Evolutionary conservation across 345 rosid genomes (phyloP), one percentile per base, ranked within the genome.

Genomic region (Isatis tinctoria): DNA sequence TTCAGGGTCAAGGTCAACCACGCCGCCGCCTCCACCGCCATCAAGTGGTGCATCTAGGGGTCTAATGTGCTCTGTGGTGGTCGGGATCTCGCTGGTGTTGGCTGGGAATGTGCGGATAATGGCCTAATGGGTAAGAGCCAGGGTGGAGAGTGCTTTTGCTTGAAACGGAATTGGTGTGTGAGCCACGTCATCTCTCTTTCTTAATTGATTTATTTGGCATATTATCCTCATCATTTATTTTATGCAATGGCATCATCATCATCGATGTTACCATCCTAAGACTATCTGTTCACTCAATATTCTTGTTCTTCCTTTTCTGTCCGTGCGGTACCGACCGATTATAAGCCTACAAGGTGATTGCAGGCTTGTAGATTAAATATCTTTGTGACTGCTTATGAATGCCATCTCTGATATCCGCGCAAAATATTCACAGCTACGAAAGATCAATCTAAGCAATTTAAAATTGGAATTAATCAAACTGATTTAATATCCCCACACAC

Each of bases 401-500:
- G 44, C 44, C 44, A 6, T 14, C 47, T 48, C 53, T 48, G 18
- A 3, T 48, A 12, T 22, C 11, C 2, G 4, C 26, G 7, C 61
- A 67, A 11, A 51, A 26, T 67, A 24, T 37, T 67, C 27, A 24
- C 13, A 40, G 72, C 17, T 40, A 51, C 14, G 37, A 40, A 41
- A 36, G 40, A 12, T 36, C 13, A 36, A 36, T 36, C 40, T 10
- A 45, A 16, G 4, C 17, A 27, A 17, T 32, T 32, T 32, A 2
- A 6, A 32, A 5, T 32, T 32, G 35, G 17, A 6, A 53, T 28
- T 10, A 32, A 45, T 14, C 58, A 58, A 71, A 70, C 11, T 11
- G 67, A 26, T 48, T 33, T 60, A 60, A n/a, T 47, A 22, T 26
- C 24, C 58, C 22, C 78, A 59, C 52, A 66, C 79, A 67, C 36